Base-by-base conservation (phyloP, 768 basidiomycete species). In the Kwoniella mangroviensis region DNA sequence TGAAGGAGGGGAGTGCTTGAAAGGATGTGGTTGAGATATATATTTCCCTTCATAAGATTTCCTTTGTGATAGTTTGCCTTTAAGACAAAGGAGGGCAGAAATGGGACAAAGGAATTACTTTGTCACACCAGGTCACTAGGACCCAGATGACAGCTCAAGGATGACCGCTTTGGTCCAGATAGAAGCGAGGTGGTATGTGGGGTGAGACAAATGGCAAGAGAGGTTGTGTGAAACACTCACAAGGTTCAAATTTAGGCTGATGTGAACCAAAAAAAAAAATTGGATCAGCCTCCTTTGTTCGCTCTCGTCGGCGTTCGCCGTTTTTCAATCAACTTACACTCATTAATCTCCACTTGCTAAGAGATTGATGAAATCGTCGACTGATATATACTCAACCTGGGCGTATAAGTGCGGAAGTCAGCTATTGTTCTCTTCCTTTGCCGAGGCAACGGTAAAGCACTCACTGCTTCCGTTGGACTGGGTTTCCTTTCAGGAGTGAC, bases 401-500 rank as follows among this genome's bases (percentile, higher is more conserved):
- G 22, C 56, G 17, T 17, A 22, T 19, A 15, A 17, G 49, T 51
- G 49, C 21, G 21, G 5, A 51, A 51, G 49, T 34, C 34, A 34
- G 34, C 34, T 5, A 34, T 34, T 1, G 1, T 49, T 49, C 45
- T n/a, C 21, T 54, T 54, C 4, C 15, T n/a, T 54, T 24, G n/a
- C 22, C 22, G 49, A 51, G 17, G 15, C 53, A 13, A 51, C 10
- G 17, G 26, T 19, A 19, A 60, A 10, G 22, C 21, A 54, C 65
- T 66, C 53, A 66, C 65, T 22, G 40, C 54, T 42, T 66, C 65
- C 17, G 22, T 51, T 21, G 26, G 6, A 34, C 17, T 52, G 24
- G 40, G 13, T n/a, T 21, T 73, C 43, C n/a, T 41, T n/a, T 67
- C 63, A 4, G 71, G 69, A 1, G 69, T 74, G 11, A 79, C 67